Base-by-base conservation (phyloP, 495 filamentous ascomycete species). In the Trypethelium eluteriae region DNA sequence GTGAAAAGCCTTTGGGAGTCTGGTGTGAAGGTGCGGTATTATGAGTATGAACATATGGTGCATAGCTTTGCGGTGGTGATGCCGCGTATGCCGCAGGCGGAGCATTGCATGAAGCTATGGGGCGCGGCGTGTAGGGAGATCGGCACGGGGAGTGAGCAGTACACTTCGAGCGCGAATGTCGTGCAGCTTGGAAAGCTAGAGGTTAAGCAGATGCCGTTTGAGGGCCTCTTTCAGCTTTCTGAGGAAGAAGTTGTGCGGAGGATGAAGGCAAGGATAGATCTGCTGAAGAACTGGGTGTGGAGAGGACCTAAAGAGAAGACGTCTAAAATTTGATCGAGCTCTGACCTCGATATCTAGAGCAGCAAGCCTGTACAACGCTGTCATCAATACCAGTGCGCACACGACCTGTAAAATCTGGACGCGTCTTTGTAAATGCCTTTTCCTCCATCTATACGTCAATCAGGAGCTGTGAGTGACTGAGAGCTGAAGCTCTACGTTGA, bases 41-140 rank as follows among this genome's bases (percentile, higher is more conserved):
- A 35, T 34, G 53, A 59, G 53, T 59, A 59, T 36, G 53, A 59
- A 6, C 7, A 4, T 36, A 59, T 59, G 53, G 53, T 59, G 32
- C 53, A 59, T 36, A 59, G 53, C 36, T 59, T 59, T 36, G 53
- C 53, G 11, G 53, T 59, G 25, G 53, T 34, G 11, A 59, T 59
- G 53, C 53, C 53, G 32, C 36, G 4, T 34, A 35, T 59, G 53
- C 53, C 53, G 32, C 53, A 59, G 32, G 32, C 25, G 25, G 36
- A 59, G 53, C 53, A 59, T 18, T 59, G 53, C 18, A 59, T 59
- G 25, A 59, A 59, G 53, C 53, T 59, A 9, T 59, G 53, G 53
- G 53, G 53, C 10, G 14, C 34, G 14, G 53, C 53, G 32, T 59
- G 53, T 59, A 34, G 14, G 32, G 53, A 59, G 5, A 59, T 59